Base-by-base conservation (phyloP, 768 basidiomycete genomes). In the Suillus alpinus region DNA sequence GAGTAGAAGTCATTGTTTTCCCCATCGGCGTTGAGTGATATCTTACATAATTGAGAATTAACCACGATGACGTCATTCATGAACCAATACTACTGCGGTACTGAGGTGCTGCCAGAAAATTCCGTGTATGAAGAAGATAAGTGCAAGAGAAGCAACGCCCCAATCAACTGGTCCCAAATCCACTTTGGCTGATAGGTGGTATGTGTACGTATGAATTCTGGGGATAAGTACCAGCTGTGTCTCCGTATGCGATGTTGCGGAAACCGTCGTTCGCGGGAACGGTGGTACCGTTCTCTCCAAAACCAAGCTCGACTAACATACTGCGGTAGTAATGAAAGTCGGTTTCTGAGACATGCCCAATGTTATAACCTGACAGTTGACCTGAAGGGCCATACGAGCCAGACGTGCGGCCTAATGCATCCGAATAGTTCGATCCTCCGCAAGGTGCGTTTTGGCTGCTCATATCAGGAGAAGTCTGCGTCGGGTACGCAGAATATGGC, bases 241-340 rank as follows among this genome's bases (percentile, higher is more conserved):
- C 76, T 44, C 80, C 55, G 59, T 72, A 75, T 5, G 64, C 20
- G 29, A 52, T 32, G 34, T 62, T 68, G 60, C 69, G 74, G 46
- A 72, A 49, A 41, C 64, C 60, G 43, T 75, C 72, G 43, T 60
- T 64, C 40, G 63, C 53, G 29, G 66, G 31, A 47, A 65, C 67
- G 23, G 65, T 65, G 44, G 60, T 72, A 13, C 77, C 76, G 29
- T 68, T 71, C 43, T 69, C 85, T 20, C 85, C 85, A 64, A 86
- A 87, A 23, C 89, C 89, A 16, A 90, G 81, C 64, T 91, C 88
- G 49, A 86, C 74, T 65, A 89, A 84, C 88, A 92, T 91, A 61
- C 83, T 84, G 65, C 84, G 83, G 80, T 85, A 90, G 71, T 92
- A 92, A 58, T 83, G 78, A 12, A 82, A 81, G 69, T 92, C 89